Conservation (phyloP, 2,329 filamentous ascomycete genomes). For the Beauveria caledonica region DNA sequence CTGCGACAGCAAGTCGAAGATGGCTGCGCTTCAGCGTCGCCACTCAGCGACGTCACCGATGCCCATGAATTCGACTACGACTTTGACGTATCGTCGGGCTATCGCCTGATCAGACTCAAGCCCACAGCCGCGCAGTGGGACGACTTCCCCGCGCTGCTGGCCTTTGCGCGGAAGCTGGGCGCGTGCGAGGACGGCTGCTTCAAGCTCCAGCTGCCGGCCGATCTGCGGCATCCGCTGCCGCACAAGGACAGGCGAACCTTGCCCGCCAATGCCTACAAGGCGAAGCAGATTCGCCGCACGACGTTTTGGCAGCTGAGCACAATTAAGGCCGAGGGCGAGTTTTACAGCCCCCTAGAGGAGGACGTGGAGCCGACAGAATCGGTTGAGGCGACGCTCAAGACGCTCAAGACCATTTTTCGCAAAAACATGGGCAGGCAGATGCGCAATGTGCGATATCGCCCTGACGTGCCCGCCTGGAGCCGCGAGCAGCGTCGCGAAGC, state of each 20-base stretch:
- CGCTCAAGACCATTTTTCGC: constrained; percentile 27
- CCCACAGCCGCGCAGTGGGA: constrained; percentile 28
- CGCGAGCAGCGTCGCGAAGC: constrained; percentile 25
- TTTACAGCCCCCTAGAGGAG: constrained; percentile 19
- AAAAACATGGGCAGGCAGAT: constrained; percentile 29
- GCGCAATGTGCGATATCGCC: constrained; percentile 29
- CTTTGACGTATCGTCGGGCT: constrained; percentile 22
- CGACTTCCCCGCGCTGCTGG: constrained; percentile 28
- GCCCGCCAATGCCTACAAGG: constrained; percentile 28
- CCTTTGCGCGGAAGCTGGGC: constrained; percentile 23
- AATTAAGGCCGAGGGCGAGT: constrained; percentile 25
- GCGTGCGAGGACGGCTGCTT: constrained; percentile 30
- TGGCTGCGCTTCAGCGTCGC: not conserved
- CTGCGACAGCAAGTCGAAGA: not conserved
- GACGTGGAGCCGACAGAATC: constrained; percentile 19
- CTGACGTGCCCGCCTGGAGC: constrained; percentile 32
- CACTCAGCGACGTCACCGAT: constrained; percentile 8
- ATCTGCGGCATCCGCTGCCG: constrained; percentile 24
- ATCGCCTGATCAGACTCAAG: constrained; percentile 26
- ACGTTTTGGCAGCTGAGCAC: constrained; percentile 30
- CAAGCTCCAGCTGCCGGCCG: constrained; percentile 27
- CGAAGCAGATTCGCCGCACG: constrained; percentile 26
- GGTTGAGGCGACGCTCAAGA: constrained; percentile 23
- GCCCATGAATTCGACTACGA: constrained; percentile 22
- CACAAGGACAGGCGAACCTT: constrained; percentile 23